These are phyloP conservation scores for Termitomyces titanicus DNA, from an alignment of 768 basidiomycete genomes.

Conservation along the genomic window DNA sequence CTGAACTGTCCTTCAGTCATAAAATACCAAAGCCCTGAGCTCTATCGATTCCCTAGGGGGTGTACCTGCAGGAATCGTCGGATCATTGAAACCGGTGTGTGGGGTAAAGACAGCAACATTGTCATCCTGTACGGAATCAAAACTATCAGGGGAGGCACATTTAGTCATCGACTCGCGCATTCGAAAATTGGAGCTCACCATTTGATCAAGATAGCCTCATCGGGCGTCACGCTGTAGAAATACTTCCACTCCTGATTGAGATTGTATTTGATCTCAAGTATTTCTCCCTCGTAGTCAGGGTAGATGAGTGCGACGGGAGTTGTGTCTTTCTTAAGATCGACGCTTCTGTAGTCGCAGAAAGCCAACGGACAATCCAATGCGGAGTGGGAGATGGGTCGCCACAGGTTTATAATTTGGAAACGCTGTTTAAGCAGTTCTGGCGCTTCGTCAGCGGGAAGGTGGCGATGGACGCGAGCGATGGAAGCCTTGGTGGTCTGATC, in stretches of 20 bases:
- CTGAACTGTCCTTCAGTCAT: slow-evolving; percentile 32
- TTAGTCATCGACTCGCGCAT: background rate
- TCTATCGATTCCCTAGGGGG: slow-evolving; percentile 58
- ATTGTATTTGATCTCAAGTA: slow-evolving; percentile 39
- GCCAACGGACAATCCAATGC: slow-evolving; percentile 49
- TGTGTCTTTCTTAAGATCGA: slow-evolving; percentile 35
- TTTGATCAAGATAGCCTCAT: slow-evolving; percentile 50
- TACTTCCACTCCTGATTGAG: slow-evolving; percentile 51
- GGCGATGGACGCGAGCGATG: slow-evolving; percentile 31
- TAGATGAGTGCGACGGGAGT: slow-evolving; percentile 41
- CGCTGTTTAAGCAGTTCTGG: slow-evolving; percentile 30
- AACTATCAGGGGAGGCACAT: background rate
- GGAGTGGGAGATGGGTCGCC: slow-evolving; percentile 49
- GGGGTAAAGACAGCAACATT: slow-evolving; percentile 54
- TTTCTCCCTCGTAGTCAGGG: slow-evolving; percentile 50
- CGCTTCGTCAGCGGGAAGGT: slow-evolving; percentile 35
- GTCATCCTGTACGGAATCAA: slow-evolving; percentile 34
- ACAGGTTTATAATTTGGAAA: slow-evolving; percentile 51
- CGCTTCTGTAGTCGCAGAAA: slow-evolving; percentile 37
- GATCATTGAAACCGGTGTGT: slow-evolving; percentile 61
- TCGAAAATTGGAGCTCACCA: slow-evolving; percentile 29
- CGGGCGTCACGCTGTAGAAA: slow-evolving; percentile 37
- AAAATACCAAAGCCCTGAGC: slow-evolving; percentile 60
- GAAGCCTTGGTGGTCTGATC: slow-evolving; percentile 36
- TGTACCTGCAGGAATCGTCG: slow-evolving; percentile 44